These are phyloP conservation scores for Trichophyton verrucosum DNA, from an alignment of 2,329 filamentous ascomycete genomes.

Conservation along the genomic window DNA sequence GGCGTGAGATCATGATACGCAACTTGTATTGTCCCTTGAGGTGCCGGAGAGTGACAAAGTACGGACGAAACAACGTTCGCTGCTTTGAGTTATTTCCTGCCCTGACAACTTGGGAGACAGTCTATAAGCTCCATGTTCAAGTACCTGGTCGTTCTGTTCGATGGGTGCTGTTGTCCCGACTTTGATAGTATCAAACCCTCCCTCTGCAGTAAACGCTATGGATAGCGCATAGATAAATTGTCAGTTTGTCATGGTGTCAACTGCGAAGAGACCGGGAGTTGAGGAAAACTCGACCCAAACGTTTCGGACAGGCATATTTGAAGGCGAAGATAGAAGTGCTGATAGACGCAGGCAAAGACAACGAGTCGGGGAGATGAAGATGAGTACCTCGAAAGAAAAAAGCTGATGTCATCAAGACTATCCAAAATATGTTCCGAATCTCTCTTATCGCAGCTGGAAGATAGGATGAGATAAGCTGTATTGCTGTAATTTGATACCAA, in stretches of 20 bases:
- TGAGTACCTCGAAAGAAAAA: too few species aligned
- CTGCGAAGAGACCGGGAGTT: not conserved
- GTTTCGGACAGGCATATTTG: not conserved
- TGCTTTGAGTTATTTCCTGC: not conserved
- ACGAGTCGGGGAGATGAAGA: not conserved
- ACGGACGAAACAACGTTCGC: not conserved
- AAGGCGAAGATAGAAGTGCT: not conserved
- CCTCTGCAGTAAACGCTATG: not conserved
- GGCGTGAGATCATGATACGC: constrained; percentile 5
- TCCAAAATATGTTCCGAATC: not conserved
- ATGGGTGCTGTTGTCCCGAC: not conserved
- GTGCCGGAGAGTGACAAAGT: not conserved
- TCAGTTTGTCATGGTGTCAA: not conserved
- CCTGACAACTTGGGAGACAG: not conserved
- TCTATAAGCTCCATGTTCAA: not conserved
- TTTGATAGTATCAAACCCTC: not conserved
- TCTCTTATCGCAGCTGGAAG: not conserved
- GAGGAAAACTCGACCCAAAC: constrained; percentile 3
- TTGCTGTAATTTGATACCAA: not conserved
- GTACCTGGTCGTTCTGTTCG: not conserved
- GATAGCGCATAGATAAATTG: not conserved
- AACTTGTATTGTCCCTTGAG: not conserved
- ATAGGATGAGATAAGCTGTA: not conserved
- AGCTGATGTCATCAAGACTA: too few species aligned
- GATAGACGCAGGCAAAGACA: not conserved